Evolutionary conservation across 495 filamentous ascomycete genomes (phyloP), one percentile per base, ranked within the genome.

Genomic region (Delitschia confertaspora): DNA sequence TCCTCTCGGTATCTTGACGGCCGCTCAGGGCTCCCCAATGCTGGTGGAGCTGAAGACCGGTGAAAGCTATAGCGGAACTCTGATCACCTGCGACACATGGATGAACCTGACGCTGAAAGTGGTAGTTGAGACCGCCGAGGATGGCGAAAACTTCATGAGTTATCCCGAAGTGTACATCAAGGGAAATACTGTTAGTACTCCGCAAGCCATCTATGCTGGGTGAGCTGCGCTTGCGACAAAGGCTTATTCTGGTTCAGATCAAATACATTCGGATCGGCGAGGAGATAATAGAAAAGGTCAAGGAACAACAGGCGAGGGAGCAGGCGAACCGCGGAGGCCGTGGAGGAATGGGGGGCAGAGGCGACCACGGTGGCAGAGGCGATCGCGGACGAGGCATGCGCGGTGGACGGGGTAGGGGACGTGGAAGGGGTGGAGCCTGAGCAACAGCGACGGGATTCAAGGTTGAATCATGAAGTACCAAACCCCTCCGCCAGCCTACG

Each of bases 41-140:
- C 84, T 96, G 39, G 91, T 98, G 31, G 91, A 98, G 72, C 84
- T 98, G 49, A 98, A 98, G 73, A 95, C 89, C 56, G 93, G 91
- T 65, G 93, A 96, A 63, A 96, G 89, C 0, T 71, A 96, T 35
- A 98, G 96, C 66, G 91, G 91, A 52, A 87, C 93, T 60, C 71
- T 98, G 41, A 80, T 95, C 61, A 88, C 78, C 60, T 96, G 87
- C 73, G 91, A 98, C 64, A 96, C 87, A 26, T 98, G 88, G 87
- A 98, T 98, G 91, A 98, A 98, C 64, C 65, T 98, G 36, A 95
- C 89, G 14, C 67, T 98, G 60, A 88, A 88, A 60, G 91, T 95
- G 58, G 93, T 98, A 6, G 84, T 96, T n/a, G 88, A 95, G 67
- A 98, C 91, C 5, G 93, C 83, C 56, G 77, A 88, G 19, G 93